Evolutionary conservation across 805 yeast species (phyloP), one percentile per base, ranked within the genome.

Genomic region (Candida nitratophila): DNA sequence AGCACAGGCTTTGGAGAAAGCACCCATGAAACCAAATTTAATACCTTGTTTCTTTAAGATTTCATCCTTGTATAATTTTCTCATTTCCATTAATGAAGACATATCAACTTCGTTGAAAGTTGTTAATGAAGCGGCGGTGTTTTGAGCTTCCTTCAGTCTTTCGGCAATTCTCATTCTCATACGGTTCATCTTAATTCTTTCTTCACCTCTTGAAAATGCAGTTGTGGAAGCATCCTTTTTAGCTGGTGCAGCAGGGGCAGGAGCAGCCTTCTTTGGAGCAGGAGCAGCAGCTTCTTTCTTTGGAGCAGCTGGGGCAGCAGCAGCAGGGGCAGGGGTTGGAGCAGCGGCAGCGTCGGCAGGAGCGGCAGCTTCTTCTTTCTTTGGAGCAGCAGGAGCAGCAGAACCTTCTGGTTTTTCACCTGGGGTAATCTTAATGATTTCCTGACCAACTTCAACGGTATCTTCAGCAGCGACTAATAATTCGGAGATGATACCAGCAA

Each of bases 101-200:
- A 91, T 93, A 71, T 91, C 99, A 51, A 88, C 95, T 74, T 91
- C 99, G 71, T 91, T 91, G 79, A 91, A 91, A 41, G 99, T 91
- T 45, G 99, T 91, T 63, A 91, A 79, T 39, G 98, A 87, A 33
- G 99, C 99, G 53, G 98, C 95, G 45, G 98, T 90, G 77, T 93
- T 93, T 73, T 91, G 99, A 31, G 98, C 86, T 76, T 93, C 98
- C 87, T 91, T 91, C 64, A 91, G 84, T 73, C 99, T 87, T 76
- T 91, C 98, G 48, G 99, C 96, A 55, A 93, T 93, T 77, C 99
- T 87, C 71, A 87, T 70, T 73, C 99, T 85, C 98, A 91, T 93
- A 76, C 99, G 86, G 82, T 90, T 93, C 98, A 91, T 91, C 77
- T 91, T 91, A 52, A 93, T 95, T 65, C 89, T 80, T 63, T 82